These are phyloP conservation scores for Takakia lepidozioides DNA, from an alignment of 225 moss, liverwort and hornwort genomes.

Conservation along the genomic window DNA sequence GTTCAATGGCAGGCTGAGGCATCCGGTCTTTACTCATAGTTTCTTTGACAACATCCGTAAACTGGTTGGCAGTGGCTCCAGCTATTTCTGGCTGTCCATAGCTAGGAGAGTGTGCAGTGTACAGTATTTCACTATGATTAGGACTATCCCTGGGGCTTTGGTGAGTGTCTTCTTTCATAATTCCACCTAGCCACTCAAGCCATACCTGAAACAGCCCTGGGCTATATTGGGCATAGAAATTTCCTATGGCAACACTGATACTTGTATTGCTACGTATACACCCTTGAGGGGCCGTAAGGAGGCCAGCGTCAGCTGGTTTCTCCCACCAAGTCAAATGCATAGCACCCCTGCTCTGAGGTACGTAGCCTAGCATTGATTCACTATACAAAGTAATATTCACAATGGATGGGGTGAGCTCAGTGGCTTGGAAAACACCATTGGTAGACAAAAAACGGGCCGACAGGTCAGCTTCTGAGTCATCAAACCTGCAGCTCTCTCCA, in stretches of 20 bases:
- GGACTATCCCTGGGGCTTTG: too few species aligned
- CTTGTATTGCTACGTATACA: neutral
- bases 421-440: neutral
- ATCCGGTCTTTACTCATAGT: neutral
- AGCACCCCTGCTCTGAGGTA: conserved; percentile 1
- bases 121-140: too few species aligned
- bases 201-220: conserved; percentile 6
- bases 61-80: neutral
- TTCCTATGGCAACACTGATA: conserved; percentile 4
- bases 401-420: conserved; percentile 1
- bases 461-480: conserved; percentile 2
- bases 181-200: conserved; percentile 5
- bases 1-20: neutral
- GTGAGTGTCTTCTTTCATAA: neutral
- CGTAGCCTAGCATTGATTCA: neutral
- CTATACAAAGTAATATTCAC: too few species aligned
- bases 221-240: conserved; percentile 5
- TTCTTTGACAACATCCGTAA: too few species aligned
- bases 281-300: conserved; percentile 1
- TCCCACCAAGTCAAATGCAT: conserved; percentile 2
- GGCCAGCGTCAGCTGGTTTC: neutral
- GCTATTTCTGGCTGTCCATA: neutral
- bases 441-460: conserved; percentile 6
- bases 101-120: too few species aligned
- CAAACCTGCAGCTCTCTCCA: neutral